Evolutionary conservation across 768 basidiomycete genomes (phyloP), one percentile per base, ranked within the genome.

Genomic region (Podaxis mareebaensis): DNA sequence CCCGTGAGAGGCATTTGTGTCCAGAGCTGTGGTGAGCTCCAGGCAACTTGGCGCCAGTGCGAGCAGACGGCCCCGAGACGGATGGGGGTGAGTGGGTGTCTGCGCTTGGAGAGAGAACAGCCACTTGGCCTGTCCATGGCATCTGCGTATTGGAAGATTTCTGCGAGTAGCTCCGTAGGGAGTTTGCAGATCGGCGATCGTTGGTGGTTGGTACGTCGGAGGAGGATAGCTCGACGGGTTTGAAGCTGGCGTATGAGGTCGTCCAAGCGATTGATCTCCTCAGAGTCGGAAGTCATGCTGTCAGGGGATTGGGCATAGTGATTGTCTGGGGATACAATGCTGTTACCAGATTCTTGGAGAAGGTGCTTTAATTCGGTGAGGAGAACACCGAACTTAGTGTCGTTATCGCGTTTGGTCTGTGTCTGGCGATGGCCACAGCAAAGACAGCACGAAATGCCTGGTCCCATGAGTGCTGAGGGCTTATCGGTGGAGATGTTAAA

Each of bases 21-120:
- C 54, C 54, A 55, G 24, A 55, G 36, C 33, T 39, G 36, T 39
- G 54, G 54, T 10, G 54, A 55, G 36, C 33, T 55, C 54, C 54
- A 55, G 33, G 54, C 30, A 6, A 55, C 54, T 2, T 55, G 54
- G 17, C 54, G 54, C 54, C 54, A 55, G 33, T 39, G 54, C n/a
- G 54, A 36, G 20, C 54, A 38, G 17, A 55, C 54, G 20, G 54
- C 54, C 6, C 54, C 36, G n/a, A 55, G 54, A 6, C 54, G 54
- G 36, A 55, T 36, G 38, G 54, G 54, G 11, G 36, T 39, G 36
- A 55, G 33, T 13, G 54, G 36, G 33, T 55, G 54, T 7, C 36
- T 17, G 17, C 17, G 30, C 8, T n/a, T 36, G 33, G 13, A n/a
- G 33, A 15, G 17, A 17, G 33, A 36, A 39, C 33, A 55, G 15